phyloP scores from a whole-genome alignment of 495 filamentous ascomycete genomes.

The Choiromyces venosus region DNA sequence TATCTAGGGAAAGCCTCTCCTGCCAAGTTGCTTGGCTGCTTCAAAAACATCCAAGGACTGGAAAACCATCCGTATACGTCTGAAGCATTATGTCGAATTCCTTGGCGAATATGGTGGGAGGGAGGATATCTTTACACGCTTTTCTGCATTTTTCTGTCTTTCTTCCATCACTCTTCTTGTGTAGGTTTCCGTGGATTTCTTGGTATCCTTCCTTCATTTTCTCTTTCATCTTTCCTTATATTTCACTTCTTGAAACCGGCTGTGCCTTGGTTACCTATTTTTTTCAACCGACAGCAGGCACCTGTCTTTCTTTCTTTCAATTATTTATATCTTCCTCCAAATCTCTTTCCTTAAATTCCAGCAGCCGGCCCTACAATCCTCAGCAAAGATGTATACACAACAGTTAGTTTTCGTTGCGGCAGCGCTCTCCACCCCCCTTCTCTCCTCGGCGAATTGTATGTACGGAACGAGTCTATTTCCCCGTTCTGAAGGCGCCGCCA shows the following conservation, averaged over 20 bases:
- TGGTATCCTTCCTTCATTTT: conserved; percentile 6
- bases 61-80: neutral
- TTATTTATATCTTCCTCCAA: neutral
- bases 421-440: conserved; percentile 15
- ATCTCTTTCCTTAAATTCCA: conserved; percentile 7
- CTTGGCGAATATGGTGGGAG: neutral
- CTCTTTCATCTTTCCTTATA: conserved; percentile 4
- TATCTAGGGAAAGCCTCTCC: neutral
- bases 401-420: conserved; percentile 25
- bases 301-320: conserved; percentile 8
- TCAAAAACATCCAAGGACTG: neutral
- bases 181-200: neutral
- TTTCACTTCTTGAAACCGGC: conserved; percentile 22
- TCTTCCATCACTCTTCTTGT: neutral
- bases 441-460: conserved; percentile 31
- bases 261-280: conserved; percentile 16
- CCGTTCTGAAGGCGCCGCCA: conserved; percentile 26
- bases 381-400: conserved; percentile 31
- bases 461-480: conserved; percentile 36
- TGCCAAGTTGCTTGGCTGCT: conserved; percentile 3
- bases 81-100: neutral
- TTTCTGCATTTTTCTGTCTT: conserved; percentile 1
- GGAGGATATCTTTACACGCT: neutral
- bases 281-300: conserved; percentile 2
- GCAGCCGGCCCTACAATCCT: conserved; percentile 21